Evolutionary conservation across 345 rosid genomes (phyloP).

Genomic region (Hibiscus trionum): DNA sequence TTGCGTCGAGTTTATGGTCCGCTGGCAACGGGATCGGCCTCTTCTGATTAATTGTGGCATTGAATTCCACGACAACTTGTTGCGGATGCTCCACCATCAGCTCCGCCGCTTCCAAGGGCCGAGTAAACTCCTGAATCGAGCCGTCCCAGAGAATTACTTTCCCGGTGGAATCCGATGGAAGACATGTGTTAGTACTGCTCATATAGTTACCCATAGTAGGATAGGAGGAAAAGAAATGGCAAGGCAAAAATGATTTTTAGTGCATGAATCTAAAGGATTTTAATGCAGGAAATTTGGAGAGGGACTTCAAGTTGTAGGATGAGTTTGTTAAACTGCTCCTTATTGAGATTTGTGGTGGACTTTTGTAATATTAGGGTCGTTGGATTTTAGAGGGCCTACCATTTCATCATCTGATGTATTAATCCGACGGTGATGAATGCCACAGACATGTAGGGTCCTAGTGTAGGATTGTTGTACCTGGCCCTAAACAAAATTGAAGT

Average conservation of each 20-base stretch:
- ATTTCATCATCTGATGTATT: too few species aligned
- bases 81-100: conserved; percentile 60
- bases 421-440: too few species aligned
- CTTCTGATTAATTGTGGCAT: conserved; percentile 14
- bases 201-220: conserved; percentile 40
- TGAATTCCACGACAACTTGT: conserved; percentile 57
- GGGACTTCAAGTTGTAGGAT: too few species aligned
- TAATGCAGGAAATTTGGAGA: too few species aligned
- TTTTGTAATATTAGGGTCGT: too few species aligned
- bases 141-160: conserved; percentile 53
- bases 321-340: too few species aligned
- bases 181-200: conserved; percentile 3
- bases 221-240: neutral
- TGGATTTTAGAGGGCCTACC: too few species aligned
- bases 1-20: conserved; percentile 37
- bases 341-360: too few species aligned
- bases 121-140: conserved; percentile 26
- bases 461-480: too few species aligned
- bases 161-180: conserved; percentile 16
- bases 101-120: conserved; percentile 40
- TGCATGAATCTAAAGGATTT: neutral
- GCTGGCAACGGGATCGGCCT: conserved; percentile 52
- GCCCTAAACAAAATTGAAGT: too few species aligned
- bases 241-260: neutral
- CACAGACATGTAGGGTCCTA: too few species aligned